Evolutionary conservation across 1,284 basidiomycete species (phyloP), one percentile per base, ranked within the genome.

Genomic region (Violaceomyces palustris): DNA sequence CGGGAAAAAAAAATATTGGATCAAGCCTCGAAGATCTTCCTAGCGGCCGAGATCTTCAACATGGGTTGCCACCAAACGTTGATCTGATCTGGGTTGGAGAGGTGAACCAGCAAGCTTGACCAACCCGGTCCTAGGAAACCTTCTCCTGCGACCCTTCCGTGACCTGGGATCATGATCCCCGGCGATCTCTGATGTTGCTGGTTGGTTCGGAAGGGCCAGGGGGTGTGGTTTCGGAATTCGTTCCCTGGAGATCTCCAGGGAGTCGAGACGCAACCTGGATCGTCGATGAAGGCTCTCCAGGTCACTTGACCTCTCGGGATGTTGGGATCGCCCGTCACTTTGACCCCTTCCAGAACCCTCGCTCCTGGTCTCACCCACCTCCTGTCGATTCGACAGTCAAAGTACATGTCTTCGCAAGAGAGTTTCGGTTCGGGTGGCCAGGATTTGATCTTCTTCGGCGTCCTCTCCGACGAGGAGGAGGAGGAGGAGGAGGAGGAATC

Each of bases 21-120:
- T 50, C 31, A 60, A 15, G 55, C 39, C 6, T 49, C 54, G 14
- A 51, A 45, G 10, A 64, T 45, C 43, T 46, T 54, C 39, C 59
- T 58, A 4, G 52, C 57, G 15, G 59, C 35, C 35, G 58, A 52
- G 19, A 62, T 47, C 42, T 56, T 60, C 32, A 50, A 47, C 59
- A 64, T 57, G 26, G 54, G 47, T 35, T 61, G 45, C 61, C 61
- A 64, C 52, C 60, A 61, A n/a, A 64, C 47, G 45, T 53, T 50
- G 12, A 64, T 48, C 40, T 64, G 59, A 34, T 64, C 59, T 19
- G 50, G 35, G 15, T 41, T 51, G 12, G 46, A 48, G 26, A 60
- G 39, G 27, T 51, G 50, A 3, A 57, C 56, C 27, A 58, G 42
- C 10, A 55, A 51, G 1, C 48, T 51, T 4, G 50, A 48, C 61